phyloP scores from a whole-genome alignment of 129 eudicot species.

The Glebionis coronaria region DNA sequence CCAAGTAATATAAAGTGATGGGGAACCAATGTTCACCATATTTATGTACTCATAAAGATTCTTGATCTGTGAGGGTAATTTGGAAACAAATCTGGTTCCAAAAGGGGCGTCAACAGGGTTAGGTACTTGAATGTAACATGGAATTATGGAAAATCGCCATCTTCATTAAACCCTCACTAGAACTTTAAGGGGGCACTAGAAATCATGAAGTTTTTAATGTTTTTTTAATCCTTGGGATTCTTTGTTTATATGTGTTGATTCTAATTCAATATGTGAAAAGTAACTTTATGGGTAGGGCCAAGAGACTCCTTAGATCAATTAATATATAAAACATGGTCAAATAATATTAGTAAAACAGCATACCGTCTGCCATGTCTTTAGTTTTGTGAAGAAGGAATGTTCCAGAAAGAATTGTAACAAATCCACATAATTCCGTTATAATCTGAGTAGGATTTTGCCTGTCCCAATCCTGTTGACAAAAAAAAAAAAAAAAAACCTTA shows the following conservation, averaged over 20 bases:
- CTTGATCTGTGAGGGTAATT: too few species aligned
- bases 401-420: slow-evolving; percentile 96
- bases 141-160: not conserved
- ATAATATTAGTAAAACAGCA: slow-evolving; percentile 14
- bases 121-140: not conserved
- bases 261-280: not conserved
- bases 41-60: too few species aligned
- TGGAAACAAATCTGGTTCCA: too few species aligned
- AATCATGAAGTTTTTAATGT: not conserved
- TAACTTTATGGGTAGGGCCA: not conserved
- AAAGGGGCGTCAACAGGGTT: too few species aligned
- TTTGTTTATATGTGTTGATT: not conserved
- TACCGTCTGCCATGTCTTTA: slow-evolving; percentile 94
- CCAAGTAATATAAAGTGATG: too few species aligned
- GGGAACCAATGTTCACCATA: too few species aligned
- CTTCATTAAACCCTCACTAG: not conserved
- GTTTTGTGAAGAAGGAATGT: slow-evolving; percentile 97
- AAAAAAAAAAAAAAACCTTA: not conserved
- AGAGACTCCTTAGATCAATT: not conserved
- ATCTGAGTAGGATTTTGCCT: slow-evolving; percentile 85
- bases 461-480: slow-evolving; percentile 81
- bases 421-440: slow-evolving; percentile 93
- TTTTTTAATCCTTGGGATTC: not conserved
- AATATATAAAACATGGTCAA: slow-evolving; percentile 5
- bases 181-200: not conserved